Percentiles rank a stretch among this genome's conserved stretches.
These are phyloP conservation scores for Beauveria bassiana DNA, from an alignment of 2,329 filamentous ascomycete genomes.

Conservation along the genomic window DNA sequence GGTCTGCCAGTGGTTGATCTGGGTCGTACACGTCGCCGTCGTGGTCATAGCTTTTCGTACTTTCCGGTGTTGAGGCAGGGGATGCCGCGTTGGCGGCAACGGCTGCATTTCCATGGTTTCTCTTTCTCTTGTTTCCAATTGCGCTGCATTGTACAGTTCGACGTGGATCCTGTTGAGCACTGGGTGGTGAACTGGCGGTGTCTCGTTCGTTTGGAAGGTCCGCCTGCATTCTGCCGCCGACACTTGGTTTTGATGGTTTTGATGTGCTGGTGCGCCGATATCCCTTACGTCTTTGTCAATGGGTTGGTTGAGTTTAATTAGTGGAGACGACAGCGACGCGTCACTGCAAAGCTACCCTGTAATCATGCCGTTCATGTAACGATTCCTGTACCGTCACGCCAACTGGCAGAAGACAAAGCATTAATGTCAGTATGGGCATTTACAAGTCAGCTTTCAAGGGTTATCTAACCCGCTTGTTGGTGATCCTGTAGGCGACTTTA, in stretches of 20 bases:
- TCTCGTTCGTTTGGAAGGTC: neutral
- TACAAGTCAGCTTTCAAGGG: no score
- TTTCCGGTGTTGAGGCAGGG: constrained; percentile 12
- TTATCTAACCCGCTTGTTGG: no score
- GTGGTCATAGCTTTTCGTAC: constrained; percentile 15
- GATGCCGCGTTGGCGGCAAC: constrained; percentile 11
- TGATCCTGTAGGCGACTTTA: no score
- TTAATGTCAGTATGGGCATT: no score
- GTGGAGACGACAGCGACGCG: no score
- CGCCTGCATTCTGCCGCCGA: neutral
- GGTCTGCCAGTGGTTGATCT: constrained; percentile 68
- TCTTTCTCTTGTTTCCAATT: constrained; percentile 24
- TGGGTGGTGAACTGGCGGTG: neutral
- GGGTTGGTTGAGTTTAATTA: neutral
- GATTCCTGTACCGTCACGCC: no score
- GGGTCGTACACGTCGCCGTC: constrained; percentile 61
- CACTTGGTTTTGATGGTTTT: no score
- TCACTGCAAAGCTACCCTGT: no score
- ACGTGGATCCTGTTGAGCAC: neutral
- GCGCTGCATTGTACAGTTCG: constrained; percentile 16
- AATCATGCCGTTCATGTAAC: no score
- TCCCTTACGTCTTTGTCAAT: neutral
- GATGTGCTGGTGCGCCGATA: neutral
- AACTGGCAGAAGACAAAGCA: no score
- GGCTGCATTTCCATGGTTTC: constrained; percentile 9